Base-by-base conservation (phyloP, 2,329 filamentous ascomycete genomes). In the Colletotrichum viniferum region DNA sequence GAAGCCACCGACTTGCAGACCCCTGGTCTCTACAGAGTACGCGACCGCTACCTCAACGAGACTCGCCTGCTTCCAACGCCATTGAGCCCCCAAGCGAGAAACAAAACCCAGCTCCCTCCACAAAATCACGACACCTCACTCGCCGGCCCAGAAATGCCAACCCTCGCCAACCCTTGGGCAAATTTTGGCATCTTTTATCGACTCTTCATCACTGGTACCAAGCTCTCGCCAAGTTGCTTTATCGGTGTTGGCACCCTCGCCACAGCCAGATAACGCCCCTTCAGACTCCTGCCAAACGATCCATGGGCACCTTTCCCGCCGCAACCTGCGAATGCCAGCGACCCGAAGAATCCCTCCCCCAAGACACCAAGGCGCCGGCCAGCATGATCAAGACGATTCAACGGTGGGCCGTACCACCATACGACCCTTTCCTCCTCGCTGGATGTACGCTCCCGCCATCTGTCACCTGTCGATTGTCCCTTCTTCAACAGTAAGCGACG, bases 101-200 rank as follows among this genome's bases (percentile, higher is more conserved):
- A 30, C 63, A 26, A 38, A 68, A 30, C 63, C 69, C 43, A 48
- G 58, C 7, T 16, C 55, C 64, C 38, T 55, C 73, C 73, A 73
- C 69, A 64, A 60, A 52, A 68, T n/a, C 21, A 16, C 63, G 36
- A 21, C 69, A 14, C 16, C 63, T 73, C 62, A 73, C 69, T 76
- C 69, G 73, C 69, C 28, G 48, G 73, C 64, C 69, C 36, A 76
- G 73, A 65, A 75, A 76, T 60, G 73, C 73, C 73, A 76, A 76
- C 69, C 63, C 30, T 73, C 52, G 69, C 73, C 63, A 73, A 73
- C 58, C 43, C 13, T 8, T 76, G 69, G 55, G 63, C 73, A 9
- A 69, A 60, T 64, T 76, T 69, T 69, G 69, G 58, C 63, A 60
- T 62, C 64, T 73, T 73, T 32, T 64, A 76, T 76, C 73, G 28